phyloP scores from a whole-genome alignment of 768 basidiomycete genomes.

The Heimioporus sp. region DNA sequence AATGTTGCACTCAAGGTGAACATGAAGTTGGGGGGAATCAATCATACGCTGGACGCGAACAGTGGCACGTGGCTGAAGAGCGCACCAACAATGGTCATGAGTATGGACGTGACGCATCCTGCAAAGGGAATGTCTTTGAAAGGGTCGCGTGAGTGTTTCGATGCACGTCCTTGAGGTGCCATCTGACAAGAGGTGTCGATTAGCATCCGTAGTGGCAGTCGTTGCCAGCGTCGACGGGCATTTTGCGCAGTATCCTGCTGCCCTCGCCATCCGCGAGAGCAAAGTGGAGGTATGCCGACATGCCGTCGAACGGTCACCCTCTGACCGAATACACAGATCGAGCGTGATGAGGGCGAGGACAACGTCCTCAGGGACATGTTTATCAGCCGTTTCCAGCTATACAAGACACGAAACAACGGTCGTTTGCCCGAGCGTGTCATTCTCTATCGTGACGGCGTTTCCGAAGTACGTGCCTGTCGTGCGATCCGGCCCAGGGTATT shows the following conservation, averaged over 20 bases:
- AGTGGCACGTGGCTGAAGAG: constrained; percentile 40
- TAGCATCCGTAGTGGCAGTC: constrained; percentile 51
- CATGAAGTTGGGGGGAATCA: constrained; percentile 55
- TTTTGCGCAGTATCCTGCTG: constrained; percentile 50
- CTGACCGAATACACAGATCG: constrained; percentile 3
- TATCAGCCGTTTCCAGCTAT: constrained; percentile 42
- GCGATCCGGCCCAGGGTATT: neutral
- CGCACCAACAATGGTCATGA: constrained; percentile 51
- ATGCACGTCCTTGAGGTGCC: neutral
- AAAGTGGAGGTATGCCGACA: constrained; percentile 59
- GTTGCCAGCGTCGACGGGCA: constrained; percentile 47
- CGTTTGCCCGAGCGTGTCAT: constrained; percentile 43
- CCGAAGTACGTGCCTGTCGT: constrained; percentile 49
- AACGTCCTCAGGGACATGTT: constrained; percentile 44
- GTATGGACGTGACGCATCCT: constrained; percentile 70
- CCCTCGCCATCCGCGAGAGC: constrained; percentile 45
- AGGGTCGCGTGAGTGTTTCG: constrained; percentile 36
- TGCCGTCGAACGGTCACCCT: neutral
- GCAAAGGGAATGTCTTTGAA: constrained; percentile 57
- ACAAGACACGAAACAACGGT: constrained; percentile 31
- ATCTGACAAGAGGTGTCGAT: neutral
- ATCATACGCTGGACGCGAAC: constrained; percentile 42
- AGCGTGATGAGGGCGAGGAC: constrained; percentile 35
- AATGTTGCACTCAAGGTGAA: constrained; percentile 57
- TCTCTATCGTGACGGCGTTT: constrained; percentile 70